Conservation (phyloP, 1,284 basidiomycete genomes). For the Filobasidium uniguttulatum region DNA sequence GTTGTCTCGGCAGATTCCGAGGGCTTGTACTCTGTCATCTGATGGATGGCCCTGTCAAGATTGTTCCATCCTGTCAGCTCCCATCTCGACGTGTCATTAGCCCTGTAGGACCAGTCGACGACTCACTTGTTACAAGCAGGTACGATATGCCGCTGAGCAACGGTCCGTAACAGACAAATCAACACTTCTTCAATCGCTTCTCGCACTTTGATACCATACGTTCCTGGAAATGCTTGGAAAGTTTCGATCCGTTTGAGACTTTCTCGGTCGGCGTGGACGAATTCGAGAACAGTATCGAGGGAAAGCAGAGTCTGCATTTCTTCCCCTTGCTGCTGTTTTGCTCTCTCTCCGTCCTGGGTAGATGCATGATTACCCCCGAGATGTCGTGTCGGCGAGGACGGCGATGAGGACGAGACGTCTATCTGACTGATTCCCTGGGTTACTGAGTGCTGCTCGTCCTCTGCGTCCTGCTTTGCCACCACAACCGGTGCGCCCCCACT, state of each 20-base stretch:
- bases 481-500: background rate
- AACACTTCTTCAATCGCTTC: slow-evolving; percentile 89
- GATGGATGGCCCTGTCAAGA: slow-evolving; percentile 56
- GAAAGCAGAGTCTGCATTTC: slow-evolving; percentile 77
- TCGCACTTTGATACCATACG: slow-evolving; percentile 62
- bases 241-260: slow-evolving; percentile 82
- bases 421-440: background rate
- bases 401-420: too few relatives aligned
- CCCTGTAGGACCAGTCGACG: too few relatives aligned
- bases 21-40: slow-evolving; percentile 77
- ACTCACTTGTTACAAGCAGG: slow-evolving; percentile 71
- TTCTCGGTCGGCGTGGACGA: slow-evolving; percentile 85
- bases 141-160: slow-evolving; percentile 65
- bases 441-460: too few relatives aligned
- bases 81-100: background rate
- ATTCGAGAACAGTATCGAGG: slow-evolving; percentile 74
- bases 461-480: too few relatives aligned
- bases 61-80: background rate
- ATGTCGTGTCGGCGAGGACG: too few relatives aligned
- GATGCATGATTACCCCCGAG: background rate
- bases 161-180: slow-evolving; percentile 61
- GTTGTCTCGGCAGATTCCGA: slow-evolving; percentile 62
- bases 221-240: slow-evolving; percentile 70
- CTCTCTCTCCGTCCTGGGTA: slow-evolving; percentile 7
- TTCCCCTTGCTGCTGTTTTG: slow-evolving; percentile 14